These are phyloP conservation scores for Trichosporon inkin DNA, from an alignment of 1,284 basidiomycete genomes.

Conservation along the genomic window DNA sequence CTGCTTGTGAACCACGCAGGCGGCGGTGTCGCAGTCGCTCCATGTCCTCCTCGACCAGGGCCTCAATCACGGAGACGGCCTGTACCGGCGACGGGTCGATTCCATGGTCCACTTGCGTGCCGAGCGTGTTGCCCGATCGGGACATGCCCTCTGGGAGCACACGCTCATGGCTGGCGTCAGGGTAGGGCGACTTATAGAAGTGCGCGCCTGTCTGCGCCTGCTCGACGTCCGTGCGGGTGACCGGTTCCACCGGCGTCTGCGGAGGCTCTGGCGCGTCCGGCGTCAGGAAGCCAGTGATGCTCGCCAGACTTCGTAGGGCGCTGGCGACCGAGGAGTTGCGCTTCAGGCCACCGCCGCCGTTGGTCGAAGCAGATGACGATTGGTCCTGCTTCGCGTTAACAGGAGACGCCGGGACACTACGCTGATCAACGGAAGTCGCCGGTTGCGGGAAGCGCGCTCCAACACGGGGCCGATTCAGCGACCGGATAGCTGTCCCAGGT, in stretches of 20 bases:
- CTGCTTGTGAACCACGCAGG: slow-evolving; percentile 49
- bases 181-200: slow-evolving; percentile 43
- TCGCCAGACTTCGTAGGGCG: slow-evolving; percentile 71
- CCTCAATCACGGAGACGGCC: slow-evolving; percentile 74
- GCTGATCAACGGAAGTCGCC: neutral
- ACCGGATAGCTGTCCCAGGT: slow-evolving; percentile 61
- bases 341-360: slow-evolving; percentile 56
- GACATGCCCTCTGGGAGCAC: slow-evolving; percentile 30
- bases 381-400: neutral
- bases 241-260: slow-evolving; percentile 10
- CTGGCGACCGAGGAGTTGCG: slow-evolving; percentile 80
- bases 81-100: slow-evolving; percentile 31
- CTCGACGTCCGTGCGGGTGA: slow-evolving; percentile 20
- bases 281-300: slow-evolving; percentile 41
- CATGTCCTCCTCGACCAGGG: slow-evolving; percentile 85
- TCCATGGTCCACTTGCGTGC: slow-evolving; percentile 5
- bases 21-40: slow-evolving; percentile 71
- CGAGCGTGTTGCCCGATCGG: slow-evolving; percentile 12
- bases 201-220: slow-evolving; percentile 20
- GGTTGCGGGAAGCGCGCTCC: slow-evolving; percentile 15
- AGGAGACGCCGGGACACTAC: slow-evolving; percentile 5
- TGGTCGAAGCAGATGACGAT: neutral
- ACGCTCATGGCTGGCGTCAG: slow-evolving; percentile 37
- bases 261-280: slow-evolving; percentile 26
- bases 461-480: slow-evolving; percentile 33